These are phyloP conservation scores for Podospora fimiseda DNA, from an alignment of 495 filamentous ascomycete species.

Conservation along the genomic window DNA sequence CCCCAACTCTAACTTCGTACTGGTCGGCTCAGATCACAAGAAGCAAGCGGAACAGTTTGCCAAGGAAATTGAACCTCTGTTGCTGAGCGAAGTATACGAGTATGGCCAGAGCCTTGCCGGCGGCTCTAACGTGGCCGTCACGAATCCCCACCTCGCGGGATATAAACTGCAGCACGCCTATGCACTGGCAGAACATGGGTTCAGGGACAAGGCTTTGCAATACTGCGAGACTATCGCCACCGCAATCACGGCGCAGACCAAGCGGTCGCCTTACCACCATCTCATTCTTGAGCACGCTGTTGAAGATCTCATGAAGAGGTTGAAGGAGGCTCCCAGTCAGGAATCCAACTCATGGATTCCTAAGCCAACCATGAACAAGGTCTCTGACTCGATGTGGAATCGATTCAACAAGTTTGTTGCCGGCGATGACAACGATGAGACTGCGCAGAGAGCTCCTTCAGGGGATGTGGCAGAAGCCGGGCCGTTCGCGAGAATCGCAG, in stretches of 20 bases:
- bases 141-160: slow-evolving; percentile 72
- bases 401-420: slow-evolving; percentile 92
- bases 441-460: slow-evolving; percentile 51
- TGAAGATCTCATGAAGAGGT: slow-evolving; percentile 74
- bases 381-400: slow-evolving; percentile 79
- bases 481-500: slow-evolving; percentile 73
- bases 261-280: slow-evolving; percentile 78
- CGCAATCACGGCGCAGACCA: slow-evolving; percentile 76
- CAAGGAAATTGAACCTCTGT: slow-evolving; percentile 72
- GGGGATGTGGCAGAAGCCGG: slow-evolving; percentile 58
- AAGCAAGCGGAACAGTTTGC: slow-evolving; percentile 58
- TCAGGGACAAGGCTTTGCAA: slow-evolving; percentile 71
- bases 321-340: slow-evolving; percentile 79
- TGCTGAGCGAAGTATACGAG: slow-evolving; percentile 91
- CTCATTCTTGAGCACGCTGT: slow-evolving; percentile 62
- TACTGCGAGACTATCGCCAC: slow-evolving; percentile 83
- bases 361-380: slow-evolving; percentile 89
- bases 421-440: slow-evolving; percentile 70
- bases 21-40: slow-evolving; percentile 77
- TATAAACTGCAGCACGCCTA: slow-evolving; percentile 88
- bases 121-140: slow-evolving; percentile 45
- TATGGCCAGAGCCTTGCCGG: slow-evolving; percentile 65
- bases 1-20: slow-evolving; percentile 64
- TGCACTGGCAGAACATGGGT: slow-evolving; percentile 75
- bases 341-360: slow-evolving; percentile 69